Evolutionary conservation across 2,329 filamentous ascomycete genomes (phyloP), one percentile per base, ranked within the genome.

Genomic region (Xylaria sp.): DNA sequence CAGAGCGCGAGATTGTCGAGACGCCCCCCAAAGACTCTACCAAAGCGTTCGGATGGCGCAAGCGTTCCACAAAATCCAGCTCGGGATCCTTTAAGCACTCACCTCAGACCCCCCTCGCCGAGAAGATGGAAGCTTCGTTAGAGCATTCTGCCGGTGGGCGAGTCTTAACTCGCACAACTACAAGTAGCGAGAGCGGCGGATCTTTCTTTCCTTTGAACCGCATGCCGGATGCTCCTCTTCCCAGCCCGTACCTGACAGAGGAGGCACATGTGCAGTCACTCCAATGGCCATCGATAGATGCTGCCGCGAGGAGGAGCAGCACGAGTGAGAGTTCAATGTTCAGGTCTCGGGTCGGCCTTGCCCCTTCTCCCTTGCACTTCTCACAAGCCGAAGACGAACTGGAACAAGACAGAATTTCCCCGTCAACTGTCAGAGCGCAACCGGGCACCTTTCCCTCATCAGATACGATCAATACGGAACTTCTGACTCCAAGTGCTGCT

Each of bases 1-100:
- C 87, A n/a, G 87, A 89, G 77, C 82, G 87, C n/a, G 80, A 84
- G 69, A 71, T 78, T n/a, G 65, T 68, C 25, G 71, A 75, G 60
- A 57, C 68, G 3, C 73, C 77, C 0, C 74, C 76, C 60, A 80
- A 73, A 60, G 75, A 78, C 27, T 77, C 75, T 29, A 78, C 75
- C 53, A 78, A 78, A 53, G 76, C 81, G 44, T 83, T 80, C 78
- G 83, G 77, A 74, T 84, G 82, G 82, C 76, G 79, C 40, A 78
- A 79, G 8, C 79, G 79, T 8, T 84, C 74, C 16, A 69, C 65
- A 16, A 77, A 75, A 60, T 72, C 70, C 37, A 72, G 72, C 40
- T 77, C 74, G 42, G 73, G 70, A 32, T 73, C 72, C 1, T 27
- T 50, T 6, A 71, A 68, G 2, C 60, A 68, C 18, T 73, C 68